Conservation (phyloP, 2,329 filamentous ascomycete genomes). For the Exophiala lecanii-corni region DNA sequence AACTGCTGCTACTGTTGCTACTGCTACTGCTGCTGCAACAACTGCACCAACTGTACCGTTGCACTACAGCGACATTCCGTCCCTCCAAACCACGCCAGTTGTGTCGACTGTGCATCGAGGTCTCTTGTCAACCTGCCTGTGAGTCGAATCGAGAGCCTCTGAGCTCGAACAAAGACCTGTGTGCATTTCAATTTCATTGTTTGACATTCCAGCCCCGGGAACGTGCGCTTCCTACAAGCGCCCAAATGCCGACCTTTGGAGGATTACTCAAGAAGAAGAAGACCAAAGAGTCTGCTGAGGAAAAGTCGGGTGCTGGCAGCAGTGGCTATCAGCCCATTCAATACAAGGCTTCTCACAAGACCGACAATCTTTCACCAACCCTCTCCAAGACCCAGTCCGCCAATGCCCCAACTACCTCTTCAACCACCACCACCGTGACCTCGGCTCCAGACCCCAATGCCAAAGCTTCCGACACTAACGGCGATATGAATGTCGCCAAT, state of each 20-base stretch:
- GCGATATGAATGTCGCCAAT: slow-evolving; percentile 24
- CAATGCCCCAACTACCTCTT: slow-evolving; percentile 29
- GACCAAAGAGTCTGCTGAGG: slow-evolving; percentile 74
- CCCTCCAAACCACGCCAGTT: not conserved
- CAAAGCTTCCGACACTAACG: slow-evolving; percentile 27
- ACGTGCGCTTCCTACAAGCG: slow-evolving; percentile 21
- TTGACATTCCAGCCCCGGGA: slow-evolving; percentile 20
- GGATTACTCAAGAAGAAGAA: slow-evolving; percentile 94
- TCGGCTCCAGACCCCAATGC: slow-evolving; percentile 24
- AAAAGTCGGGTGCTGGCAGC: slow-evolving; percentile 28
- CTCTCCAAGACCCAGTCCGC: slow-evolving; percentile 29
- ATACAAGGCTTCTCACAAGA: slow-evolving; percentile 50
- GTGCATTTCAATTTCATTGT: slow-evolving; percentile 9
- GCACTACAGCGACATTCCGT: not conserved
- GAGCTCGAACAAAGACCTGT: slow-evolving; percentile 4
- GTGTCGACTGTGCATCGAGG: not conserved
- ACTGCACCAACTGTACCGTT: not conserved
- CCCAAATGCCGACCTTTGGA: slow-evolving; percentile 82
- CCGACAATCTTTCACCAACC: slow-evolving; percentile 57
- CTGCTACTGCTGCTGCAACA: not conserved
- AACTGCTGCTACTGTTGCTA: too few relatives aligned
- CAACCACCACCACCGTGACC: slow-evolving; percentile 23
- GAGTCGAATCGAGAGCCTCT: slow-evolving; percentile 14
- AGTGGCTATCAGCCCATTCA: slow-evolving; percentile 22
- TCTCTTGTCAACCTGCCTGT: slow-evolving; percentile 9